phyloP scores from a whole-genome alignment of 2,329 filamentous ascomycete species.

The Pseudogymnoascus sp. region DNA sequence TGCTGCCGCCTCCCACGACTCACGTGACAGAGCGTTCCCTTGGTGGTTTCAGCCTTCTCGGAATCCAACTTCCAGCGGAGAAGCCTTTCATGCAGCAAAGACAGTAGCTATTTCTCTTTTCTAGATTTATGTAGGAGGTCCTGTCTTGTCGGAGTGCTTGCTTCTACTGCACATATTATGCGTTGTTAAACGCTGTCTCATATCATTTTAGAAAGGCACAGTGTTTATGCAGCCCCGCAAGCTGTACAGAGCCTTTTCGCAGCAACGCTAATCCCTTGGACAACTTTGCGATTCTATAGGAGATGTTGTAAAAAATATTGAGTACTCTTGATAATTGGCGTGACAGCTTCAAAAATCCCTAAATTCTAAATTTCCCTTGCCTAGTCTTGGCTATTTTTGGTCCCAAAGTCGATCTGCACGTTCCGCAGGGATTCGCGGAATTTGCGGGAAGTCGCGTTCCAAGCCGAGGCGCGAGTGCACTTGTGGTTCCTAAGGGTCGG shows the following conservation, averaged over 20 bases:
- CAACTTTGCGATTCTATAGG: neutral
- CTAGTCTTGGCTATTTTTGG: neutral
- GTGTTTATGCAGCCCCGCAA: neutral
- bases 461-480: neutral
- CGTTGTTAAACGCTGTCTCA: neutral
- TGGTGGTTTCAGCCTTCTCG: neutral
- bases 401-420: neutral
- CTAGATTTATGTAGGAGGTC: neutral
- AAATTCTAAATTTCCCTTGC: neutral
- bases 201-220: neutral
- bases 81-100: neutral
- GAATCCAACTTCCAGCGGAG: neutral
- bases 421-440: constrained; percentile 1
- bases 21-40: constrained; percentile 7
- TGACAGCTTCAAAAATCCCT: neutral
- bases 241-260: neutral
- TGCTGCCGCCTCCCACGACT: neutral
- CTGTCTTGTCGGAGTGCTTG: neutral
- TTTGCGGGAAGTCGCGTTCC: neutral
- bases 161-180: neutral
- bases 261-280: neutral
- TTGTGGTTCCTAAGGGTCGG: neutral
- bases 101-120: neutral
- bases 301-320: neutral
- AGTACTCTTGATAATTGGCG: neutral